Evolutionary conservation across 164 flowering plant species (phyloP).

Genomic region (Vitis rupestris): DNA sequence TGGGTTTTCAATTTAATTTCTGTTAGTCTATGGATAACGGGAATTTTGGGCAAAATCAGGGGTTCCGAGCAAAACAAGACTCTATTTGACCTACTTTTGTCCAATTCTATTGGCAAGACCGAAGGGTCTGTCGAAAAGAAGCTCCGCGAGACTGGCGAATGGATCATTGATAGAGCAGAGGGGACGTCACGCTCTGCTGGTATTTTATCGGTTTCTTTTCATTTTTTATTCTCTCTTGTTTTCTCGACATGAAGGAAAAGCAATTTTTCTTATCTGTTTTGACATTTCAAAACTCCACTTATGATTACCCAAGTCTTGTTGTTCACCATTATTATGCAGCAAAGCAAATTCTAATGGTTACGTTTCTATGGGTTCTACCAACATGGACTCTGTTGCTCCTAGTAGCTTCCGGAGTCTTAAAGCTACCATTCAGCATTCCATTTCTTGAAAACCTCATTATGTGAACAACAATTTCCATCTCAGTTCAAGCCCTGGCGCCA

Average conservation of each 20-base stretch:
- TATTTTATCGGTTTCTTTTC: conserved; percentile 15
- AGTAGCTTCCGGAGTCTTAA: conserved; percentile 60
- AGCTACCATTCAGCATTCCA: conserved; percentile 59
- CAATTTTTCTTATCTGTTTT: too few relatives aligned
- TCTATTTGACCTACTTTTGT: conserved; percentile 28
- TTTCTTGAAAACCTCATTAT: conserved; percentile 59
- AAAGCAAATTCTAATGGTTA: conserved; percentile 42
- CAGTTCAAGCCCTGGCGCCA: neutral
- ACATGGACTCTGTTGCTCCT: conserved; percentile 48
- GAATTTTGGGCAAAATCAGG: conserved; percentile 15
- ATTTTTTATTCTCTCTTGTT: neutral
- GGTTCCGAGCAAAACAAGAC: conserved; percentile 28
- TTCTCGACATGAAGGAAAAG: too few relatives aligned
- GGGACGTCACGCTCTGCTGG: conserved; percentile 34
- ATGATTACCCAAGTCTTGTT: neutral
- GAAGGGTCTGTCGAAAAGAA: conserved; percentile 48
- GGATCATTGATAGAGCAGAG: conserved; percentile 31
- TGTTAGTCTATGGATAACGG: neutral
- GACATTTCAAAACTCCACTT: neutral
- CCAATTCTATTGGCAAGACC: conserved; percentile 26
- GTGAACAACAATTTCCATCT: conserved; percentile 24
- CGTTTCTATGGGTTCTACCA: conserved; percentile 53
- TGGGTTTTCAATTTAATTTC: neutral
- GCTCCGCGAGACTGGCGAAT: conserved; percentile 63
- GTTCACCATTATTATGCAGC: conserved; percentile 37